These are phyloP conservation scores for Gaeumannomyces tritici DNA, from an alignment of 2,329 filamentous ascomycete species.

Conservation along the genomic window DNA sequence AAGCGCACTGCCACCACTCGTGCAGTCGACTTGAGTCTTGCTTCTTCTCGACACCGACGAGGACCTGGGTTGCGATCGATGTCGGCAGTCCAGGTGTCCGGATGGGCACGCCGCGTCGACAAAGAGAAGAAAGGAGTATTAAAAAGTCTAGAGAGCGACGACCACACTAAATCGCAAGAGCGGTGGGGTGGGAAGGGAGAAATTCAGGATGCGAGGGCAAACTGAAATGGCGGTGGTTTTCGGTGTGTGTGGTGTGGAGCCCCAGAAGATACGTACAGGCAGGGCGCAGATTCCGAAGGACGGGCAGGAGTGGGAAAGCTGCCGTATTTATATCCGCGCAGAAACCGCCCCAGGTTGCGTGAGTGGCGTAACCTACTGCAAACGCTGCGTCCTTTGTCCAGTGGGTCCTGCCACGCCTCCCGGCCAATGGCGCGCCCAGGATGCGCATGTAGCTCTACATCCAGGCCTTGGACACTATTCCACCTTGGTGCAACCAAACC, in stretches of 20 bases:
- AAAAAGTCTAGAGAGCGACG: slow-evolving; percentile 5
- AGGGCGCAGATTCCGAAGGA: background rate
- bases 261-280: background rate
- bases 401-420: background rate
- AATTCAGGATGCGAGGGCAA: background rate
- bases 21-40: slow-evolving; percentile 14
- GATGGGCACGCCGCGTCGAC: slow-evolving; percentile 1
- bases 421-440: background rate
- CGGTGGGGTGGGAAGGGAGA: background rate
- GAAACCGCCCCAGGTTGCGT: background rate
- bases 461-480: background rate
- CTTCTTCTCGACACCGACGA: slow-evolving; percentile 13
- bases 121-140: slow-evolving; percentile 1
- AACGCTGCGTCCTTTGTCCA: background rate
- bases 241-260: background rate
- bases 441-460: background rate
- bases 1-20: slow-evolving; percentile 11
- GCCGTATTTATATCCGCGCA: background rate
- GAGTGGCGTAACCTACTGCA: background rate
- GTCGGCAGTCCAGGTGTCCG: background rate
- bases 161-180: slow-evolving; percentile 5
- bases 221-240: background rate
- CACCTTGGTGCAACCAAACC: background rate
- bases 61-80: background rate
- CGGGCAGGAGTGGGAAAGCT: background rate